phyloP scores from a whole-genome alignment of 441 rosid genomes.

The Populus hybrid region DNA sequence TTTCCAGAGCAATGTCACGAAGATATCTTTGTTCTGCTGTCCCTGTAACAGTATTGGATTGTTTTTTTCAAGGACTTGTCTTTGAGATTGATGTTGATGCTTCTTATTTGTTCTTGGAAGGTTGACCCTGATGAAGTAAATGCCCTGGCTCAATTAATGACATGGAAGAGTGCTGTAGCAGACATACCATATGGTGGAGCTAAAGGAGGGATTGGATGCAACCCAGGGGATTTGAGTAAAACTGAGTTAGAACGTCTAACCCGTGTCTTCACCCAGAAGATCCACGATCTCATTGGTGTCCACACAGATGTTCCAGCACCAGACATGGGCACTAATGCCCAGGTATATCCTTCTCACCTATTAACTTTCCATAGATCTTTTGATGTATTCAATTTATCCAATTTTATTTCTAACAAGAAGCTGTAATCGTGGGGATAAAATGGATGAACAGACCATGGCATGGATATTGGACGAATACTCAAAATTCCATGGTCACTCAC shows the following conservation, averaged over 20 bases:
- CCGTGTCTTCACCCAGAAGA: no score
- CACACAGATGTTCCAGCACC: no score
- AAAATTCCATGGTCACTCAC: slow-evolving; percentile 94
- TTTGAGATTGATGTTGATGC: not conserved
- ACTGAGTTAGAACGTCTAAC: no score
- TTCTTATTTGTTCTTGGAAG: slow-evolving; percentile 26
- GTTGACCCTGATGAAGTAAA: slow-evolving; percentile 94
- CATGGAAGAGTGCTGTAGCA: slow-evolving; percentile 98
- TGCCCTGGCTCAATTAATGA: slow-evolving; percentile 98
- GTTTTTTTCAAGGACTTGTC: not conserved
- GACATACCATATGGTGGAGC: slow-evolving; percentile 98
- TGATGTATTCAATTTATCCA: not conserved
- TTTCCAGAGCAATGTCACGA: not conserved
- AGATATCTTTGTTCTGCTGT: not conserved
- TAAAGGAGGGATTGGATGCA: slow-evolving; percentile 93
- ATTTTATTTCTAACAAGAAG: not conserved
- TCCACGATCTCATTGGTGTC: no score
- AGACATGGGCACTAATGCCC: slow-evolving; percentile 53
- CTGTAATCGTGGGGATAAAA: not conserved
- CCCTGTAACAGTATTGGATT: not conserved
- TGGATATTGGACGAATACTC: slow-evolving; percentile 41
- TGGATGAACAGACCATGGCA: slow-evolving; percentile 61
- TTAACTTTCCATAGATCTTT: not conserved
- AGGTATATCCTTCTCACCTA: slow-evolving; percentile 29
- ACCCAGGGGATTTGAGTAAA: no score